A percentile compares a stretch with the other conserved stretches of the same genome.
Conservation (phyloP, 495 filamentous ascomycete species). For the Physcia stellaris region DNA sequence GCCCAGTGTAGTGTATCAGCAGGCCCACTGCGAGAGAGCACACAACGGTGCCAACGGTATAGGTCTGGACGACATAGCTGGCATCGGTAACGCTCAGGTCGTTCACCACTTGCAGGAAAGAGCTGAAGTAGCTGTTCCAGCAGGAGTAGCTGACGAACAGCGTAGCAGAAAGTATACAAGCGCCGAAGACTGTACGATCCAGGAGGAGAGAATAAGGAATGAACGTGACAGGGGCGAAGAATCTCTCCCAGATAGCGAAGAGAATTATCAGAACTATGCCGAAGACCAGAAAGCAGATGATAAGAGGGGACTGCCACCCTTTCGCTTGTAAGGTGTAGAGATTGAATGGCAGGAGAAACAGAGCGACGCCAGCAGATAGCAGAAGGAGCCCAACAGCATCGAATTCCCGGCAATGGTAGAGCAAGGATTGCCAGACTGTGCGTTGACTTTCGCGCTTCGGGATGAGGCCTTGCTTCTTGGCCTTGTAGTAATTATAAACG, state of each 20-base stretch:
- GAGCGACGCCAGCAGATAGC: constrained; percentile 40
- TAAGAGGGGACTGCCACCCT: constrained; percentile 34
- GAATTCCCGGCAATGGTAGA: constrained; percentile 45
- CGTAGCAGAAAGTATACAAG: constrained; percentile 38
- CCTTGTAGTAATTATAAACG: constrained; percentile 44
- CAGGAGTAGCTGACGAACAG: constrained; percentile 52
- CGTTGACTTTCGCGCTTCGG: constrained; percentile 28
- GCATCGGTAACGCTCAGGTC: constrained; percentile 39
- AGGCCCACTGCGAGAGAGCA: constrained; percentile 42
- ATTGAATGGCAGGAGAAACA: constrained; percentile 52
- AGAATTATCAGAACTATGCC: constrained; percentile 40
- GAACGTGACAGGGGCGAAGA: constrained; percentile 40
- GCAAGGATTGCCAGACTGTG: constrained; percentile 30
- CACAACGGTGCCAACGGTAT: constrained; percentile 55
- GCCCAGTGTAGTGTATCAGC: constrained; percentile 39
- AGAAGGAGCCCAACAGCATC: constrained; percentile 48
- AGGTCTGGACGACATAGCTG: constrained; percentile 53
- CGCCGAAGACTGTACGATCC: constrained; percentile 51
- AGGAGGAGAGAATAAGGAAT: constrained; percentile 45
- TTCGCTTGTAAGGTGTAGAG: constrained; percentile 30
- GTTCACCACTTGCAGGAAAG: constrained; percentile 62
- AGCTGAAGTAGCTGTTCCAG: constrained; percentile 54
- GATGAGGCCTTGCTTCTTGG: constrained; percentile 30
- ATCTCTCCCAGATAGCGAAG: constrained; percentile 48
- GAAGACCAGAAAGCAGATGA: constrained; percentile 45